These are phyloP conservation scores for Meredithiella fracta DNA, from an alignment of 2,329 filamentous ascomycete species.

Conservation along the genomic window DNA sequence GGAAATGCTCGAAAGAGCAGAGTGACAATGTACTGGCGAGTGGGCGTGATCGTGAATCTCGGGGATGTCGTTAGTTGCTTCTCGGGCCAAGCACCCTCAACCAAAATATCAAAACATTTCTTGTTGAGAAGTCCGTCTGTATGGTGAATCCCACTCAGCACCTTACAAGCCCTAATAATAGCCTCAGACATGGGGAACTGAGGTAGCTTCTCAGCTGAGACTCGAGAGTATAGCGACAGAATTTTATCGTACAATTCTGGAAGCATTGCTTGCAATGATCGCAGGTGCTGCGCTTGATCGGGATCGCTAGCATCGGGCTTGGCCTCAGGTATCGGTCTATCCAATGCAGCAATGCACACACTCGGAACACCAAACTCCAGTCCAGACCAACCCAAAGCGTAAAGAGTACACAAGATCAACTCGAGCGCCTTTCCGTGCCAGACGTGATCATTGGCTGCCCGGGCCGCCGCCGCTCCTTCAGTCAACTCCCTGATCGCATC, in stretches of 20 bases:
- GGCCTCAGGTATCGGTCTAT: conserved; percentile 27
- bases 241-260: conserved; percentile 65
- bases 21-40: conserved; percentile 46
- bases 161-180: conserved; percentile 54
- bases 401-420: conserved; percentile 62
- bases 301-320: conserved; percentile 23
- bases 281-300: conserved; percentile 35
- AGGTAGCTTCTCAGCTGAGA: conserved; percentile 53
- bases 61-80: conserved; percentile 35
- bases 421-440: conserved; percentile 96
- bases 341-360: conserved; percentile 35
- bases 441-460: conserved; percentile 74
- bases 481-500: conserved; percentile 73
- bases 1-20: conserved; percentile 57
- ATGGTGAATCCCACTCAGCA: conserved; percentile 50
- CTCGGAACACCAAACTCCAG: conserved; percentile 64
- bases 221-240: conserved; percentile 53
- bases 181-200: conserved; percentile 56
- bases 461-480: conserved; percentile 62
- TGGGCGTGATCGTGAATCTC: conserved; percentile 38
- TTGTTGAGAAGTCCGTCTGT: conserved; percentile 46
- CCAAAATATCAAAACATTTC: conserved; percentile 45
- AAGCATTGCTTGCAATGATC: conserved; percentile 40
- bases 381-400: conserved; percentile 71
- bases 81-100: conserved; percentile 41